Percentiles rank a stretch among this genome's conserved stretches.
phyloP scores from a whole-genome alignment of 2,329 filamentous ascomycete genomes.

The Lachnellula willkommii region DNA sequence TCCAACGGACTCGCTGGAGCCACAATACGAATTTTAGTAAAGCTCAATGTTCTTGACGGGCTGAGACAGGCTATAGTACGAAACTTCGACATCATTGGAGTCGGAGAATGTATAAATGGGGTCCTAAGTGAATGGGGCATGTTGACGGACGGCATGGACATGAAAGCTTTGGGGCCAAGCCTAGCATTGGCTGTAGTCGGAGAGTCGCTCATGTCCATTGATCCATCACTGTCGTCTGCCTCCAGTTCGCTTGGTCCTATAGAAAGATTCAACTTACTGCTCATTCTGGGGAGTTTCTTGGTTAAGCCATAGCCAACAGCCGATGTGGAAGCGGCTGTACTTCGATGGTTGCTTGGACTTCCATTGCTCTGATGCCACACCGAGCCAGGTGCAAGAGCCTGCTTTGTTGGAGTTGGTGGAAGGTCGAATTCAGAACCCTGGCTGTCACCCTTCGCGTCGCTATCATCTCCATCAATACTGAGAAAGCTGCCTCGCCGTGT shows the following conservation, averaged over 20 bases:
- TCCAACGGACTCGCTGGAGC: constrained; percentile 58
- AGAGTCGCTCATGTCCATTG: constrained; percentile 29
- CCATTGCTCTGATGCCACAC: constrained; percentile 20
- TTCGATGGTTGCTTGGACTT: constrained; percentile 28
- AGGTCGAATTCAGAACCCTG: constrained; percentile 65
- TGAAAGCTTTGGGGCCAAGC: constrained; percentile 29
- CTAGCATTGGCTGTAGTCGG: constrained; percentile 32
- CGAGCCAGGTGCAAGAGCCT: constrained; percentile 37
- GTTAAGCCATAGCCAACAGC: constrained; percentile 23
- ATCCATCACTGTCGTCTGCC: constrained; percentile 27
- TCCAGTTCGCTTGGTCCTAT: constrained; percentile 25
- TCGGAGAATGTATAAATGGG: constrained; percentile 25
- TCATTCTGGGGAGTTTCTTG: constrained; percentile 28
- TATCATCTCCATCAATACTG: constrained; percentile 67
- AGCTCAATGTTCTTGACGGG: constrained; percentile 36
- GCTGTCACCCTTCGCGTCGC: constrained; percentile 53
- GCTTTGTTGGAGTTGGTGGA: constrained; percentile 92
- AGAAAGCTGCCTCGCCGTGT: constrained; percentile 62
- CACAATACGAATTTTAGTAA: constrained; percentile 48
- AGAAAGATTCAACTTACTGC: constrained; percentile 33
- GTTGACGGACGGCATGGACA: constrained; percentile 37
- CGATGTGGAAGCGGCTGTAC: constrained; percentile 22
- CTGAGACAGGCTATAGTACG: constrained; percentile 29
- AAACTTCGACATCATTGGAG: constrained; percentile 24
- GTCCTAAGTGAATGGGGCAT: constrained; percentile 33